Evolutionary conservation across 352 stramenopile genomes (phyloP), one percentile per base, ranked within the genome.

Genomic region (Globisporangium emineosum): DNA sequence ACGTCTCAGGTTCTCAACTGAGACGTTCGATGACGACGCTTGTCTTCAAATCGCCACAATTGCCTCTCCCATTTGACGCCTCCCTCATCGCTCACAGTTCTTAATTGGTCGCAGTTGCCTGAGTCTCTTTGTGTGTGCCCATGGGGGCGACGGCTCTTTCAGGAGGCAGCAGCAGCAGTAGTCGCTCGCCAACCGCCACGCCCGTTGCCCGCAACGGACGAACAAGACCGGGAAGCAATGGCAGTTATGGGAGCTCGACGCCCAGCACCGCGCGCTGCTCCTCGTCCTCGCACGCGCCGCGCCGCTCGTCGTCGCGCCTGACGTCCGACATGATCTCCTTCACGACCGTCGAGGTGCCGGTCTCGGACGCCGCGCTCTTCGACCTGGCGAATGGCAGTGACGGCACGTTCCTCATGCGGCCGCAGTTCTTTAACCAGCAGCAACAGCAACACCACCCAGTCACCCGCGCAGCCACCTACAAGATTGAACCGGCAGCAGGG

Each of bases 271-370:
- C 47, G 12, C 30, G 27, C 40, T 53, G n/a, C n/a, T n/a, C n/a
- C n/a, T n/a, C n/a, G n/a, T n/a, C 37, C 2, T 32, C 29, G 47
- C 42, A 45, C 17, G 29, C 45, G 12, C 12, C n/a, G 7, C 57
- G 49, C 29, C 69, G 66, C 40, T 47, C 40, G 40, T 47, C 40
- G 40, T 47, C 40, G 4, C 52, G 52, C 33, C 57, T 82, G 30
- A 83, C 75, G 35, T 80, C 73, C 57, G 77, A 83, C 69, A 83
- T 83, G 77, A 77, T 83, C 60, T 83, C 77, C 4, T 83, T 81
- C 67, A 67, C 42, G 2, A 66, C 72, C 23, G 78, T 72, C n/a
- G 66, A 82, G 19, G 61, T 81, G 17, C 69, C 43, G 32, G n/a
- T 67, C 51, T 19, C 56, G 1, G 58, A 35, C 54, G 59, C 52